These are phyloP conservation scores for Phytophthora tentaculata DNA, from an alignment of 352 stramenopile species.

Conservation along the genomic window DNA sequence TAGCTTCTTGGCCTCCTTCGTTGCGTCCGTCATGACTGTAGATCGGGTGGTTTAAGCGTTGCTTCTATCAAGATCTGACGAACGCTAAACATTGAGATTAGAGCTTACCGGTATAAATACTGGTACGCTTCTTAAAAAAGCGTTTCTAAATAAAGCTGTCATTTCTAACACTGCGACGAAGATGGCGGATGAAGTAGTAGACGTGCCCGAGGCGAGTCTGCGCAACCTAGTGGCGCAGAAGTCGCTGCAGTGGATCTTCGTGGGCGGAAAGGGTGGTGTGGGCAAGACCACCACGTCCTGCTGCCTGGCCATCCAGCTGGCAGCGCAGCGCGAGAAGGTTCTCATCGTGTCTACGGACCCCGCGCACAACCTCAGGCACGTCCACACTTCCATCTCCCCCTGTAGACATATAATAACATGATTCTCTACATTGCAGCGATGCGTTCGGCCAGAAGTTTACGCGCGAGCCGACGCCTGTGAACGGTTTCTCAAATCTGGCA, in stretches of 20 bases:
- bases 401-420: not conserved
- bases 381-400: not conserved
- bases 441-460: conserved; percentile 99
- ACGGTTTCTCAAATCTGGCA: conserved; percentile 98
- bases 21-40: conserved; percentile 35
- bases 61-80: not conserved
- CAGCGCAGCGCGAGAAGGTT: conserved; percentile 94
- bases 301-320: conserved; percentile 94
- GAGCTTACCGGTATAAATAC: not conserved
- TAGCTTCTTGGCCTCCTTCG: conserved; percentile 76
- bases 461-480: conserved; percentile 96
- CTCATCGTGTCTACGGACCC: conserved; percentile 99
- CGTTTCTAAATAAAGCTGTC: not conserved
- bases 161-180: not conserved
- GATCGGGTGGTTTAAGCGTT: not conserved
- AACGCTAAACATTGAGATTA: not conserved
- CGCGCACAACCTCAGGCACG: conserved; percentile 97
- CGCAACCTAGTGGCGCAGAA: conserved; percentile 91
- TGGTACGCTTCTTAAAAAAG: too few relatives aligned
- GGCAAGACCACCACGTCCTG: conserved; percentile 99
- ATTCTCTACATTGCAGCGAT: conserved; percentile 72
- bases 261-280: conserved; percentile 95
- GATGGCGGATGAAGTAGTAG: conserved; percentile 40
- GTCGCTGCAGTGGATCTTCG: conserved; percentile 95
- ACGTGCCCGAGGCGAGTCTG: conserved; percentile 88